phyloP scores from a whole-genome alignment of 192 early-diverging fungal genomes.

The Podila clonocystis region DNA sequence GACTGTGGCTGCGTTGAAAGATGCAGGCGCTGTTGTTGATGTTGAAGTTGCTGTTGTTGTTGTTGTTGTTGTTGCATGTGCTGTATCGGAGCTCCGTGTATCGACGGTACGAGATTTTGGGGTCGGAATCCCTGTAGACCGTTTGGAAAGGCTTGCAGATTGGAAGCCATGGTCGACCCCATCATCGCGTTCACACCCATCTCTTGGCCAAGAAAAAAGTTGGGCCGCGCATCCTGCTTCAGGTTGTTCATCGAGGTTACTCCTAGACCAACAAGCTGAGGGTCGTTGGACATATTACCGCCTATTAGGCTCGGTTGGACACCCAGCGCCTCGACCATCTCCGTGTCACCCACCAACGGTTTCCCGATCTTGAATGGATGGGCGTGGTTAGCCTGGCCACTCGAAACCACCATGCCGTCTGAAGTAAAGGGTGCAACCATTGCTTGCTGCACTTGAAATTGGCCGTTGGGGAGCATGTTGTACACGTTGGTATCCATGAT shows the following conservation, averaged over 20 bases:
- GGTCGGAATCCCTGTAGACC: not conserved
- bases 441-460: not conserved
- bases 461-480: conserved; percentile 16
- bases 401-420: not conserved
- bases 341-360: not conserved
- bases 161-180: not conserved
- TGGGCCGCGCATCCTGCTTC: not conserved
- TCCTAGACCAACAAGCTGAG: not conserved
- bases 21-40: not conserved
- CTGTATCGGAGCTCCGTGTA: conserved; percentile 19
- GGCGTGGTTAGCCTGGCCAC: not conserved
- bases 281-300: not conserved
- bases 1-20: not conserved
- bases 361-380: not conserved
- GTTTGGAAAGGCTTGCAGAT: not conserved
- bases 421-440: not conserved
- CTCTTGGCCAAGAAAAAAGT: not conserved
- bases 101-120: conserved; percentile 8
- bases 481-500: conserved; percentile 32
- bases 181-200: not conserved
- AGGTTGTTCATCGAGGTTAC: not conserved
- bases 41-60: not conserved
- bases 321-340: not conserved
- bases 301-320: not conserved
- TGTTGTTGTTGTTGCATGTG: conserved; percentile 2